Conservation (phyloP, 345 rosid genomes). For the Eucalyptus curtisii region DNA sequence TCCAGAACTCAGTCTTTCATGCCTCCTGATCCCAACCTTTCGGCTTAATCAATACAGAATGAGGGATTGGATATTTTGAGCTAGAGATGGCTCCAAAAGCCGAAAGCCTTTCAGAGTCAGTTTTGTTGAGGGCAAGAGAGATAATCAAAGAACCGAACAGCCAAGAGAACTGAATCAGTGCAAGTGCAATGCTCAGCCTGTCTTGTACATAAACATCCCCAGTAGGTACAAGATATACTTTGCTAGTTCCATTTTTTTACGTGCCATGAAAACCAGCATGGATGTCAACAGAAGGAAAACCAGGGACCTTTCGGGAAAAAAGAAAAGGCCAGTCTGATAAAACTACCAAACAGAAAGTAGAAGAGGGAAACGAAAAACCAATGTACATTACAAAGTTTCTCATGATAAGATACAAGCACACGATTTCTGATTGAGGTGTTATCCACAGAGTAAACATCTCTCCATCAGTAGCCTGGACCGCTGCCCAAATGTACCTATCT, state of each 20-base stretch:
- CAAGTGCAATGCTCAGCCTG: background rate
- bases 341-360: background rate
- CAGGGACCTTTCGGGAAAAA: background rate
- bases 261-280: background rate
- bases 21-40: background rate
- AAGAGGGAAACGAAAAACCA: background rate
- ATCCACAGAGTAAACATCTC: background rate
- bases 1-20: background rate
- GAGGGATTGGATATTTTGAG: background rate
- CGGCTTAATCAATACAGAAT: background rate
- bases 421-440: background rate
- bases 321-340: background rate
- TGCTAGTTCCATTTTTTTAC: background rate
- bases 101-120: background rate
- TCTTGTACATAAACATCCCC: background rate
- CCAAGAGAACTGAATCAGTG: background rate
- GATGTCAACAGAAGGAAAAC: background rate
- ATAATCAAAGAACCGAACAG: background rate
- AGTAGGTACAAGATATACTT: background rate
- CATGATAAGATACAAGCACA: background rate
- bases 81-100: background rate
- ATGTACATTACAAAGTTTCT: background rate
- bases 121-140: background rate
- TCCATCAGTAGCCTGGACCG: background rate
- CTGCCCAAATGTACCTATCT: background rate